Evolutionary conservation across 148 eudicot species (phyloP), one percentile per base, ranked within the genome.

Genomic region (Diospyros lotus): DNA sequence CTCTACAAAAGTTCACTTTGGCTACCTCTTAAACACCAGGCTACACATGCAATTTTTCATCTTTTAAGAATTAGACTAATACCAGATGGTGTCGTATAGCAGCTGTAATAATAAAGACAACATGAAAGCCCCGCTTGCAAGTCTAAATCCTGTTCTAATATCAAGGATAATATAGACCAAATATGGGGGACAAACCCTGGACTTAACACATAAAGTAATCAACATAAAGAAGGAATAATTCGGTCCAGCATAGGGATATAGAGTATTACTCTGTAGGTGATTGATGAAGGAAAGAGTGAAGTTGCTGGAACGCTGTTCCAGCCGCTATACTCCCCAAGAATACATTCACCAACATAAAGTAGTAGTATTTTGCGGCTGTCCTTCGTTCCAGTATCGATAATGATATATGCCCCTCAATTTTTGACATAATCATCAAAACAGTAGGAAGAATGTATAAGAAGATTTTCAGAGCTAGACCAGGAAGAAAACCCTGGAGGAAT

Each of bases 311-410:
- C 71, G 99, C 99, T 71, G 96, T 95, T 84, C 99, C 99, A 46
- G 97, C 72, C 9, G 82, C 86, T 66, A 95, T 87, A 68, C 99
- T 95, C 45, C 99, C 99, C 86, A 95, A 80, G 84, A 95, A 95
- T 2, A 95, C 99, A 78, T 95, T 95, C 73, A 95, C 96, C 76
- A 95, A 73, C 99, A 95, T 95, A 58, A 95, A 95, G 80, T 92
- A 95, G 79, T 95, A 95, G 80, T 92, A 95, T 69, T 95, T 95
- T 46, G 93, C 84, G 64, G 99, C 93, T 72, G 99, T 82, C 84
- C 88, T 84, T 59, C 99, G 84, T 80, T 95, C 94, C 14, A 95
- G 82, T 66, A 83, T 85, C 38, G 99, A 95, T 59, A 73, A 68
- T 43, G 99, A 91, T 70, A 89, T 88, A 54, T 95, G 87, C 13